phyloP scores from a whole-genome alignment of 164 flowering plant genomes.

The Sextonia rubra region DNA sequence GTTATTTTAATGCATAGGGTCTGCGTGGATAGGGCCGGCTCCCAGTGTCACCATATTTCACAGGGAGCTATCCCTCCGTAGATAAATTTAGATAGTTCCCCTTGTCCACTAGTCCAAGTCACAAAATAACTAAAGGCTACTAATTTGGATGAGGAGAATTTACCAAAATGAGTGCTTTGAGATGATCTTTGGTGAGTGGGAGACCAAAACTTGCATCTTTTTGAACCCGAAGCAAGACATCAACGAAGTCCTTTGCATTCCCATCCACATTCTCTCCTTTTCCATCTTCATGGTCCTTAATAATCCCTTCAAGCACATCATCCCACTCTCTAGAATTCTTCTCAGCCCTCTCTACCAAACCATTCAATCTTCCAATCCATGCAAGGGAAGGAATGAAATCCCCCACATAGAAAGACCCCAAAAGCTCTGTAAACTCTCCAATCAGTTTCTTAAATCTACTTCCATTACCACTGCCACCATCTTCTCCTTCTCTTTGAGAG shows the following conservation, averaged over 20 bases:
- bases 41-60: no score
- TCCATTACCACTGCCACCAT: not conserved
- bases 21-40: no score
- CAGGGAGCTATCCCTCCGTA: no score
- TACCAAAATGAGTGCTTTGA: conserved; percentile 30
- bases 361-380: conserved; percentile 4
- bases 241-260: conserved; percentile 31
- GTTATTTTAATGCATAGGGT: no score
- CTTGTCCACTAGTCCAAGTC: no score
- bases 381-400: conserved; percentile 11
- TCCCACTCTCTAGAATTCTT: conserved; percentile 20
- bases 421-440: not conserved
- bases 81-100: no score
- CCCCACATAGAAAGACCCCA: conserved; percentile 2
- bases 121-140: no score
- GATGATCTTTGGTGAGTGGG: conserved; percentile 14
- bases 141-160: not conserved
- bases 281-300: conserved; percentile 26
- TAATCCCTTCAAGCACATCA: conserved; percentile 20
- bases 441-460: not conserved
- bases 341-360: not conserved
- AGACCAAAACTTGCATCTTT: conserved; percentile 8
- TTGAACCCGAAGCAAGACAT: conserved; percentile 29
- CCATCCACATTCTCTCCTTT: conserved; percentile 3
- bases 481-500: not conserved